Evolutionary conservation across 306 rosid genomes (phyloP).

Genomic region (Purshia tridentata): DNA sequence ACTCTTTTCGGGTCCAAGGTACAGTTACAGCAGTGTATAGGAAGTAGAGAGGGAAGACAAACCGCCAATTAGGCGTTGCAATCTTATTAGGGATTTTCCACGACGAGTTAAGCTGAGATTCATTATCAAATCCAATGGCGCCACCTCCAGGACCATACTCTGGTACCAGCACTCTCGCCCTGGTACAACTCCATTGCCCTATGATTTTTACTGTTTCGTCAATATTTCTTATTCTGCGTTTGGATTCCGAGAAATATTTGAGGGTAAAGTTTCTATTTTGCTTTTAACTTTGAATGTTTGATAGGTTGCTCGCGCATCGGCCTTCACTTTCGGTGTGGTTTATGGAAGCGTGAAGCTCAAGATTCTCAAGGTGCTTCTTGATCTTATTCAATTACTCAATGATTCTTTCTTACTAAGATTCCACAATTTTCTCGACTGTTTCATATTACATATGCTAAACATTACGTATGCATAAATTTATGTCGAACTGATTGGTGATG

Average conservation of each 20-base stretch:
- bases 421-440: too few relatives aligned
- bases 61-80: slow-evolving; percentile 20
- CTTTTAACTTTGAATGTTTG: background rate
- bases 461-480: too few relatives aligned
- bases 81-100: slow-evolving; percentile 3
- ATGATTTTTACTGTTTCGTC: background rate
- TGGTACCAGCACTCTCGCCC: slow-evolving; percentile 50
- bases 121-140: slow-evolving; percentile 27
- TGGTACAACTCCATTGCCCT: slow-evolving; percentile 19
- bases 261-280: too few relatives aligned
- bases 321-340: slow-evolving; percentile 38
- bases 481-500: background rate
- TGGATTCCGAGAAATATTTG: background rate
- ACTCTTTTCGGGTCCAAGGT: background rate
- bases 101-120: slow-evolving; percentile 6
- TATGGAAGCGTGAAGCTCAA: slow-evolving; percentile 47
- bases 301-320: slow-evolving; percentile 55
- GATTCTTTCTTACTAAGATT: background rate
- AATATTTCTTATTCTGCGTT: background rate
- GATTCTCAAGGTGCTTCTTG: slow-evolving; percentile 33
- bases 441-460: too few relatives aligned
- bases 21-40: too few relatives aligned
- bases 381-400: background rate
- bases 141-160: slow-evolving; percentile 49
- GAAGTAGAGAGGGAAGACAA: background rate